Evolutionary conservation across 75 land plant species (phyloP), one percentile per base, ranked within the genome.

Genomic region (Pinus tabuliformis): DNA sequence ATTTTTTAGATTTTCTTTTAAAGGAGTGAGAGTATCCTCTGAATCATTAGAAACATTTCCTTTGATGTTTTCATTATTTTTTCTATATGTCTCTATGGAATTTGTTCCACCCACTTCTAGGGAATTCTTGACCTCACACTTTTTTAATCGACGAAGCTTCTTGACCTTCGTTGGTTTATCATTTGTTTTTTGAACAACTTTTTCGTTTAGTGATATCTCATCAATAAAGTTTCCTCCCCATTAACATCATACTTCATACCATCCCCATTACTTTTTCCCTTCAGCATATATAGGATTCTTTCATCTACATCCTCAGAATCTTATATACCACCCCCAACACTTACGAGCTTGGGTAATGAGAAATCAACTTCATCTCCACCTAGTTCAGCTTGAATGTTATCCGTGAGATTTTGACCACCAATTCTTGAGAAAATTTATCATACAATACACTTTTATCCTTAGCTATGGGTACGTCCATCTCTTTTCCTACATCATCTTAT

Each of bases 161-260:
- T 68, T 68, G 56, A 56, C 58, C 37, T 45, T 76, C 75, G 28
- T 57, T 11, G 63, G 78, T 64, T 52, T 57, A 73, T 18, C 42
- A 64, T 15, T 22, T 22, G 58, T 62, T 45, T 74, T 57, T 42
- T 17, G 20, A 36, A 68, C 49, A 57, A 58, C 73, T 61, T 42
- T 22, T 4, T 18, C 21, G 14, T 20, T 3, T 15, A 63, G 12
- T 49, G 24, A 56, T 52, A 20, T 75, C 15, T 68, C 26, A 62
- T n/a, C 26, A 16, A n/a, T 56, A n/a, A 21, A n/a, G 12, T 17
- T 21, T 70, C 72, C 56, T 58, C 49, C 21, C 20, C 49, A 18
- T 37, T 22, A 37, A 8, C 3, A 22, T n/a, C 18, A 18, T 45
- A 49, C 37, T 37, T 9, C 20, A 45, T 39, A 37, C 39, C 71